Base-by-base conservation (phyloP, 495 filamentous ascomycete genomes). In the Penicillium pulvis region DNA sequence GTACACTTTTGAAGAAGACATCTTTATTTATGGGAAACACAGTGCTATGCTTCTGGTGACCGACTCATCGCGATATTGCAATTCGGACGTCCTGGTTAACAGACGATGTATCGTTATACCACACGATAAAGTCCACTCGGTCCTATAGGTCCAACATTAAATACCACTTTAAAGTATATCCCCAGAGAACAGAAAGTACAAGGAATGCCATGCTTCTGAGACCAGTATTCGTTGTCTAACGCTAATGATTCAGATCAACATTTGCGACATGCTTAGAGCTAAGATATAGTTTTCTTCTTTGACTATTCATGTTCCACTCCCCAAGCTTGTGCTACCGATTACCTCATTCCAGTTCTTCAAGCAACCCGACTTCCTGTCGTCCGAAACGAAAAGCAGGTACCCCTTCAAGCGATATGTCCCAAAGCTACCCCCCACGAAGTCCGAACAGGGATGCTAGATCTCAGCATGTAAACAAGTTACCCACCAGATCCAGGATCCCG, bases 141-240 rank as follows among this genome's bases (percentile, higher is more conserved):
- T 61, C 66, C 64, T 26, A 69, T 64, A 69, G 64, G 66, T n/a
- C 19, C 31, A 20, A 7, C 2, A 3, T 30, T 17, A 31, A 35
- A 51, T 51, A 51, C 49, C 9, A 45, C 10, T 23, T 11, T 49
- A 53, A n/a, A 35, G n/a, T 11, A 23, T 20, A 19, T 31, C 26
- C 14, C 5, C n/a, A n/a, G 30, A 39, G 9, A 10, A 20, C 17
- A 52, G 26, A 26, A 16, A 52, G 39, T 16, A 53, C 35, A 45
- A 24, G 28, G 16, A 44, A 4, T 8, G 23, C 41, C 53, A 53
- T 50, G 33, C 49, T 61, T 53, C 46, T 39, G 16, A 55, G 14
- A 51, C 26, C 26, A 26, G 26, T 49, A 17, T 14, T 5, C 16
- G 12, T 49, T 49, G 46, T 49, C 26, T n/a, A 8, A 49, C 46